Base-by-base conservation (phyloP, 352 stramenopile species). In the Blastocystis sp. region DNA sequence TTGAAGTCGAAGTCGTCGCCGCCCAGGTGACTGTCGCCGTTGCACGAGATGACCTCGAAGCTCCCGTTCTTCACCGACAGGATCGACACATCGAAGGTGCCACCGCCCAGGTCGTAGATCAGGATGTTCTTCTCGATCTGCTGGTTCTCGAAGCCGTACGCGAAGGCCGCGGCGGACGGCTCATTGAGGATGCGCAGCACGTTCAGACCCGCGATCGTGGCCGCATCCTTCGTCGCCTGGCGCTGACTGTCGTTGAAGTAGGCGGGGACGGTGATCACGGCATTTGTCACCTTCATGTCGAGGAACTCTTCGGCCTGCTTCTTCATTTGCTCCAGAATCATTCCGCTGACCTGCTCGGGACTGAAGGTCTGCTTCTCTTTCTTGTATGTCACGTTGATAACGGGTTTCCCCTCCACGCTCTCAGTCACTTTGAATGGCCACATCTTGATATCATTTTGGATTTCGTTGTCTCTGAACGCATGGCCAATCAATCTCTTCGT, bases 401-500 rank as follows among this genome's bases (percentile, higher is more conserved):
- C 87, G 19, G 76, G 42, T 38, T 90, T 87, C 14, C 76, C 52
- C 57, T 70, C 52, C 34, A 65, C 40, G 38, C 79, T 91, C 2
- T 89, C 89, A 69, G 95, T 91, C 63, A 97, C 92, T 63, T 94
- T 90, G 90, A 98, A 99, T 11, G 95, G 94, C 92, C 97, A 98
- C 28, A 97, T 91, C 89, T 95, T 95, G 45, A 97, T 94, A 90
- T 98, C 98, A 66, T 92, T 92, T 91, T 98, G 94, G 0, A 98
- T 94, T 0, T 94, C 93, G 11, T 92, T 52, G 90, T 98, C 96
- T 24, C 89, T 93, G 90, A 94, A 98, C 74, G 94, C 95, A 59
- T 95, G 92, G 66, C 96, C 96, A 90, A 98, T 98, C 64, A 98
- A 92, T 87, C 96, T 93, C 91, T 98, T 98, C 24, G 96, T 94